Conservation (phyloP, 768 basidiomycete species). For the Mrakia gelida region DNA sequence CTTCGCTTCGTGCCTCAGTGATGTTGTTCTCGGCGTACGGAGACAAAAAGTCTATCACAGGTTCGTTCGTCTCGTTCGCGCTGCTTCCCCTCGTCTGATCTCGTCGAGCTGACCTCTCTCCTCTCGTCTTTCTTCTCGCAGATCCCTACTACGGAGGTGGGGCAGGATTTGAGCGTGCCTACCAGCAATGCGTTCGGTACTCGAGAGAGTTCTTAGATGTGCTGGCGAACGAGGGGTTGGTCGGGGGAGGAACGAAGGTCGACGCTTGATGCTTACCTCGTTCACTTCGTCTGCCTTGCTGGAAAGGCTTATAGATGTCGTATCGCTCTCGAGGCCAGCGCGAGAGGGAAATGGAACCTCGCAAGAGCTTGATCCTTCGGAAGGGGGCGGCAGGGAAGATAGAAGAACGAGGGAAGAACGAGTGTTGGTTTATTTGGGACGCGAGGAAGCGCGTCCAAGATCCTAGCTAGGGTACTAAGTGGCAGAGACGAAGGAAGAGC, state of each 20-base stretch:
- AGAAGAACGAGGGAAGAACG: background rate
- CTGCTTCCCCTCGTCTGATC: background rate
- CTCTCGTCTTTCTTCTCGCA: background rate
- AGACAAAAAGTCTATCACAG: constrained; percentile 14
- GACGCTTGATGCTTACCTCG: background rate
- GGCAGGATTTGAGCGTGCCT: constrained; percentile 13
- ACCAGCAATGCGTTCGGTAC: constrained; percentile 24
- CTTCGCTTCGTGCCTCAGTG: too few species aligned
- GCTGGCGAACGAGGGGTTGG: background rate
- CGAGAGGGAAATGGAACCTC: background rate
- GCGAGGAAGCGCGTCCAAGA: background rate
- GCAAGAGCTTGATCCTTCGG: background rate
- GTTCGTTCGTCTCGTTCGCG: background rate
- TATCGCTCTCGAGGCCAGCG: too few species aligned
- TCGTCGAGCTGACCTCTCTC: background rate
- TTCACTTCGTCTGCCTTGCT: too few species aligned
- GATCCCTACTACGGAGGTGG: constrained; percentile 31
- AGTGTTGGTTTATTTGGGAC: background rate
- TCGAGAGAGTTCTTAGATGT: constrained; percentile 20
- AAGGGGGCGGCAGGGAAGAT: background rate
- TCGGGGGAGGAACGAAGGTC: background rate
- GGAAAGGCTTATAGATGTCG: too few species aligned
- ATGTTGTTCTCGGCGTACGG: constrained; percentile 25
- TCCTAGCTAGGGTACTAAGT: background rate
- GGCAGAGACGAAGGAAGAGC: background rate